phyloP scores from a whole-genome alignment of 2,329 filamentous ascomycete species.

The Neonectria hederae region DNA sequence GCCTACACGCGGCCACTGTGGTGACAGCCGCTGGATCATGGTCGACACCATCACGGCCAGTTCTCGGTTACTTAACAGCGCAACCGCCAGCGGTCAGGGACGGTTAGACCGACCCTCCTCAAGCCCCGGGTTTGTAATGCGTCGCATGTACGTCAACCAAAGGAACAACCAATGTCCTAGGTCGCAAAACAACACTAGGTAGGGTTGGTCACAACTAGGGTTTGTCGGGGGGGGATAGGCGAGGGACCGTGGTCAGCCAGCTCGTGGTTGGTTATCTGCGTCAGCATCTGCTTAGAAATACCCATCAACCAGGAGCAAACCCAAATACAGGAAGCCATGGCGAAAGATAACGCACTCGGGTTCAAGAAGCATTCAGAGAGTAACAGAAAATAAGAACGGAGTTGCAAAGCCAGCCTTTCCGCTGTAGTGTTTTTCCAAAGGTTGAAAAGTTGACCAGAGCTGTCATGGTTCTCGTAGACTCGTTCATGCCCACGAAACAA shows the following conservation, averaged over 20 bases:
- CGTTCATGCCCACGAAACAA: constrained; percentile 1
- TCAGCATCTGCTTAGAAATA: not conserved
- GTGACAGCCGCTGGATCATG: not conserved
- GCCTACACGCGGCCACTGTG: not conserved
- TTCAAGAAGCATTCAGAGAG: not conserved
- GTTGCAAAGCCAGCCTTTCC: constrained; percentile 28
- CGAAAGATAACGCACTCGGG: not conserved
- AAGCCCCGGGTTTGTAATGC: not conserved
- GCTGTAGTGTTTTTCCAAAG: constrained; percentile 15
- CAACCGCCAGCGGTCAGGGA: constrained; percentile 18
- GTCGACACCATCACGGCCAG: constrained; percentile 6
- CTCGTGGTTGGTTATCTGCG: not conserved
- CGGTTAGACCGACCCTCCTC: not conserved
- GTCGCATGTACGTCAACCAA: not conserved
- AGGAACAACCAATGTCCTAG: not conserved
- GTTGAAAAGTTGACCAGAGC: constrained; percentile 26
- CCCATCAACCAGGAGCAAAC: not conserved
- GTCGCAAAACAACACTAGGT: not conserved
- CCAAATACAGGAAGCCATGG: not conserved
- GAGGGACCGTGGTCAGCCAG: not conserved
- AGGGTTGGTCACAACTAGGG: not conserved
- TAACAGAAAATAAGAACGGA: constrained; percentile 11
- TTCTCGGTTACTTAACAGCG: constrained; percentile 5
- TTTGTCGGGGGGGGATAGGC: not conserved
- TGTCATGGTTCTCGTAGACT: constrained; percentile 27